Evolutionary conservation across 192 early-diverging fungal species (phyloP).

Genomic region (Powellomyces hirtus): DNA sequence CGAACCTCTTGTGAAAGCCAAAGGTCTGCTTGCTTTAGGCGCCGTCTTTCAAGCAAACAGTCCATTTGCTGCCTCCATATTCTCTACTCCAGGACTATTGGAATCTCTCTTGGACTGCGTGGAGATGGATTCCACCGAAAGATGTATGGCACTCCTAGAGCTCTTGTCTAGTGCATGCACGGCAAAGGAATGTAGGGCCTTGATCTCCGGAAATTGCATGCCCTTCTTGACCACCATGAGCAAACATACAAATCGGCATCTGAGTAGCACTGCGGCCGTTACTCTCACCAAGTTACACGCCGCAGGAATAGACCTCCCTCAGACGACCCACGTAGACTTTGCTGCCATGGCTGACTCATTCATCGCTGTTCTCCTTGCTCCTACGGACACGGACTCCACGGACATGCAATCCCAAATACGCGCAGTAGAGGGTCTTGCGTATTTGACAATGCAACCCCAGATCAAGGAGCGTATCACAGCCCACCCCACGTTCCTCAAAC

Average conservation of each 20-base stretch:
- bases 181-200: slow-evolving; percentile 56
- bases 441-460: slow-evolving; percentile 65
- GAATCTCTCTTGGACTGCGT: slow-evolving; percentile 77
- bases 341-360: slow-evolving; percentile 54
- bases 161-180: slow-evolving; percentile 57
- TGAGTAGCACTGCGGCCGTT: slow-evolving; percentile 19
- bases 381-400: slow-evolving; percentile 28
- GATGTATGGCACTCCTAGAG: slow-evolving; percentile 52
- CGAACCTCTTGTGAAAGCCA: neutral
- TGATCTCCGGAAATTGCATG: slow-evolving; percentile 40
- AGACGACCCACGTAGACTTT: slow-evolving; percentile 10
- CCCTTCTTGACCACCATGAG: slow-evolving; percentile 19
- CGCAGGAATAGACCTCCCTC: slow-evolving; percentile 17
- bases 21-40: slow-evolving; percentile 50
- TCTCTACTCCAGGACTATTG: slow-evolving; percentile 60
- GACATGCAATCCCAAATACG: slow-evolving; percentile 40
- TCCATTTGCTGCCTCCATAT: slow-evolving; percentile 40
- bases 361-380: slow-evolving; percentile 39
- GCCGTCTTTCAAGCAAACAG: slow-evolving; percentile 66
- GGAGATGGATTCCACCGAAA: slow-evolving; percentile 76
- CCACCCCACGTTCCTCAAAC: slow-evolving; percentile 56
- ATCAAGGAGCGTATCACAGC: slow-evolving; percentile 69
- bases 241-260: neutral
- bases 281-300: slow-evolving; percentile 42
- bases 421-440: slow-evolving; percentile 80